Evolutionary conservation across 2,329 filamentous ascomycete genomes (phyloP).

Genomic region (Pestalotiopsis fici): DNA sequence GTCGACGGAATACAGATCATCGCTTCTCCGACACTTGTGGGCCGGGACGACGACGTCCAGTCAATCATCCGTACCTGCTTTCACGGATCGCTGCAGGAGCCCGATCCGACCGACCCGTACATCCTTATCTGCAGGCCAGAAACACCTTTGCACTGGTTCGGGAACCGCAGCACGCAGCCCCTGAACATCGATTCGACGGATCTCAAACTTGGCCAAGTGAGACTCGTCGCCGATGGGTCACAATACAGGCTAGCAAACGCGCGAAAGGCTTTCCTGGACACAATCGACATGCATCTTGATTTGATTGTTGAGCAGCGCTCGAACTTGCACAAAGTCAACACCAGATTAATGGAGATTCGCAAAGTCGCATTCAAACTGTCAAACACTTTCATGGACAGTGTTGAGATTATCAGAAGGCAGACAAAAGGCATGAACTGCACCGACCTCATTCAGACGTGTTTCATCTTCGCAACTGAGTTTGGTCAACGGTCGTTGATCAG

Average conservation of each 20-base stretch:
- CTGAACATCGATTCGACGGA: slow-evolving; percentile 80
- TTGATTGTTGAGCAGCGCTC: slow-evolving; percentile 90
- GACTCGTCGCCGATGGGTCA: slow-evolving; percentile 86
- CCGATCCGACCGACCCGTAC: slow-evolving; percentile 77
- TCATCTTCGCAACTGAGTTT: slow-evolving; percentile 98
- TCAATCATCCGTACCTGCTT: slow-evolving; percentile 75
- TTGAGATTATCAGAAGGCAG: slow-evolving; percentile 88
- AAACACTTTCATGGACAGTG: slow-evolving; percentile 98
- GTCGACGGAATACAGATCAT: slow-evolving; percentile 80
- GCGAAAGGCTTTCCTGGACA: slow-evolving; percentile 74
- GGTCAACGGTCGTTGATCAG: slow-evolving; percentile 91
- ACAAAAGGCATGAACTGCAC: slow-evolving; percentile 84
- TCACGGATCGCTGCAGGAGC: slow-evolving; percentile 58
- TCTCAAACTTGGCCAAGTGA: slow-evolving; percentile 81
- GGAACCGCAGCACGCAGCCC: slow-evolving; percentile 69
- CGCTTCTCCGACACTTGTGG: slow-evolving; percentile 76
- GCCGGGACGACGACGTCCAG: slow-evolving; percentile 79
- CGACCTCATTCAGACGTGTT: slow-evolving; percentile 96
- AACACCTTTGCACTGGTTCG: slow-evolving; percentile 77
- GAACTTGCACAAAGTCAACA: slow-evolving; percentile 89
- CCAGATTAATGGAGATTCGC: slow-evolving; percentile 89
- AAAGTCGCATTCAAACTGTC: slow-evolving; percentile 95
- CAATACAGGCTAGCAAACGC: slow-evolving; percentile 77
- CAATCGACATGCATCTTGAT: slow-evolving; percentile 82
- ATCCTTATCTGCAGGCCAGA: slow-evolving; percentile 84